Conservation (phyloP, 1,139 yeast species). For the Geotrichum citri-aurantii region DNA sequence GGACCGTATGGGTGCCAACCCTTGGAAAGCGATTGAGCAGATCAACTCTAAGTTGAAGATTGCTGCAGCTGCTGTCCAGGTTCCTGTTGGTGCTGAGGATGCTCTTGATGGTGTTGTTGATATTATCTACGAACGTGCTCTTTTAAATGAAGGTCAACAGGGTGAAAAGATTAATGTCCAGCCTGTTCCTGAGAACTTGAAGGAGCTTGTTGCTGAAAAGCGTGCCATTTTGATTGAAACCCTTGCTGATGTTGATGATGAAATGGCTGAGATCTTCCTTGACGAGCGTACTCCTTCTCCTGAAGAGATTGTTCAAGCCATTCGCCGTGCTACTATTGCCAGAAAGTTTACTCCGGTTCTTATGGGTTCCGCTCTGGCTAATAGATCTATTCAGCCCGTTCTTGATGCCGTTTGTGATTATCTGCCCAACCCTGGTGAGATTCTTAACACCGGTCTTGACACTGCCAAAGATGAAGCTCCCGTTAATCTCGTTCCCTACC, state of each 20-base stretch:
- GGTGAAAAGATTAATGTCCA: conserved; percentile 68
- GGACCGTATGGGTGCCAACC: conserved; percentile 99
- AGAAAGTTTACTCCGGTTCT: conserved; percentile 96
- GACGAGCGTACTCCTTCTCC: conserved; percentile 85
- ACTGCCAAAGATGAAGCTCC: conserved; percentile 62
- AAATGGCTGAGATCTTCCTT: conserved; percentile 85
- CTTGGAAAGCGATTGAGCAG: conserved; percentile 91
- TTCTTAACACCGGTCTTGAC: conserved; percentile 85
- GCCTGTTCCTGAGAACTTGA: conserved; percentile 69
- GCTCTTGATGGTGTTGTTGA: conserved; percentile 84
- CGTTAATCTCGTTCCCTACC: conserved; percentile 68
- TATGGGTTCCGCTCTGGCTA: conserved; percentile 98
- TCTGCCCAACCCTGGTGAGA: conserved; percentile 91
- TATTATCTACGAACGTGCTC: conserved; percentile 77
- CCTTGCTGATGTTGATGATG: conserved; percentile 95
- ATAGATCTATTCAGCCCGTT: conserved; percentile 91
- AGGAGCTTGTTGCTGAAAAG: conserved; percentile 74
- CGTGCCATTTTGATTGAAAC: conserved; percentile 82
- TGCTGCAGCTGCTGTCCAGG: conserved; percentile 97
- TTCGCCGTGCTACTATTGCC: conserved; percentile 93
- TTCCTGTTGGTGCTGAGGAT: conserved; percentile 91
- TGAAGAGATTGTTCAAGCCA: conserved; percentile 79
- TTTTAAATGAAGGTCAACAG: conserved; percentile 86
- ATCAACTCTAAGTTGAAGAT: conserved; percentile 78
- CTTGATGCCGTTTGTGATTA: conserved; percentile 94